Percentiles rank a stretch among this genome's conserved stretches.
phyloP scores from a whole-genome alignment of 768 basidiomycete genomes.

The Suillus subluteus region DNA sequence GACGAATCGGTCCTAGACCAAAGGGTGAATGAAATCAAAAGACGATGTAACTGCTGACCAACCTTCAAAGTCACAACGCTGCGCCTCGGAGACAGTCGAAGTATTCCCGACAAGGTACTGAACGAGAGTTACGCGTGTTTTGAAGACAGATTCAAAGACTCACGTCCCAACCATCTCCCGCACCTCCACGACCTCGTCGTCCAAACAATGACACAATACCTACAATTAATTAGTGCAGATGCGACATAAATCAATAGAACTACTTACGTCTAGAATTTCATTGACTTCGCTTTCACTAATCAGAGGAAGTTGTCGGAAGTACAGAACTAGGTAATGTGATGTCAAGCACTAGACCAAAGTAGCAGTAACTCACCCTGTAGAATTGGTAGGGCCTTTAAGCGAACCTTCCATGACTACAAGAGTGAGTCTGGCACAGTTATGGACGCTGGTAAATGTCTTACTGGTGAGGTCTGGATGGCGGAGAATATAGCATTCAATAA shows the following conservation, averaged over 20 bases:
- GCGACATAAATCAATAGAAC: neutral
- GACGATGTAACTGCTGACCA: conserved; percentile 20
- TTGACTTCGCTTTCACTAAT: conserved; percentile 76
- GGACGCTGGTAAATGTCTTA: conserved; percentile 37
- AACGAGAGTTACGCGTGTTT: conserved; percentile 23
- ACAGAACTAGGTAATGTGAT: conserved; percentile 56
- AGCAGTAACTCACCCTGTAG: conserved; percentile 59
- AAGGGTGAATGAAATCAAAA: conserved; percentile 1
- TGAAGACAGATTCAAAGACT: conserved; percentile 32
- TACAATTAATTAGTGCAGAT: conserved; percentile 29
- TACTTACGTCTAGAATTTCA: conserved; percentile 75
- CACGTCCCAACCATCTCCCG: conserved; percentile 88
- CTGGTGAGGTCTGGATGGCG: conserved; percentile 76
- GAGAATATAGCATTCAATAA: conserved; percentile 75
- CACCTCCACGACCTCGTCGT: conserved; percentile 89
- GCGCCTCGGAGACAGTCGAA: conserved; percentile 78
- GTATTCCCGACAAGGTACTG: conserved; percentile 80
- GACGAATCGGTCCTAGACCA: conserved; percentile 71
- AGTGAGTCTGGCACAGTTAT: conserved; percentile 11
- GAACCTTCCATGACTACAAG: conserved; percentile 81
- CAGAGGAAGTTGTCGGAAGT: conserved; percentile 87
- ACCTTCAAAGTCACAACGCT: conserved; percentile 78
- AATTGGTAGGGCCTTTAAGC: conserved; percentile 83
- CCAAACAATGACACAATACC: conserved; percentile 80
- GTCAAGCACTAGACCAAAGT: neutral